Conservation (phyloP, 2,329 filamentous ascomycete species). For the Colletotrichum paranaense region DNA sequence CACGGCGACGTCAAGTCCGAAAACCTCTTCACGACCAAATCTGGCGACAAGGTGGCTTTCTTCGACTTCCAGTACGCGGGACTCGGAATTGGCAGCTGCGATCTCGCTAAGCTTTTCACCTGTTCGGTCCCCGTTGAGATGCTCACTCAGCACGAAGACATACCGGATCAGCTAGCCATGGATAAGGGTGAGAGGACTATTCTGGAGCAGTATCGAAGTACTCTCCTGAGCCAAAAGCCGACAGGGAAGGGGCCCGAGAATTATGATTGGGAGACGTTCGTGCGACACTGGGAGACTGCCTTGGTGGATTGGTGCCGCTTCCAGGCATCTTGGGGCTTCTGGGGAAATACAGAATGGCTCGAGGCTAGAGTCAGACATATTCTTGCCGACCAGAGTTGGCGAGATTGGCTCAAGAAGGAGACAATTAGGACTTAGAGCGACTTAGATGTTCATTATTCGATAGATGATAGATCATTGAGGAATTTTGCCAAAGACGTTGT, state of each 20-base stretch:
- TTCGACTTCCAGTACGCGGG: slow-evolving; percentile 79
- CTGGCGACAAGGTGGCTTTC: slow-evolving; percentile 66
- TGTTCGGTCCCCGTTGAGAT: slow-evolving; percentile 70
- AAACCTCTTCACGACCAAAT: slow-evolving; percentile 69
- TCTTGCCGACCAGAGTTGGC: slow-evolving; percentile 57
- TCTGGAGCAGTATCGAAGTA: slow-evolving; percentile 60
- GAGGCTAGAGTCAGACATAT: slow-evolving; percentile 65
- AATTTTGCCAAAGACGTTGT: neutral
- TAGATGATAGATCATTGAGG: neutral
- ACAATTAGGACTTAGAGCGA: neutral
- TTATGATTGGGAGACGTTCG: slow-evolving; percentile 66
- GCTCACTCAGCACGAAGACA: slow-evolving; percentile 49
- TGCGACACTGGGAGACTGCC: slow-evolving; percentile 73
- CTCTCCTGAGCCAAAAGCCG: slow-evolving; percentile 43
- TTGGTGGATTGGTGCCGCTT: slow-evolving; percentile 75
- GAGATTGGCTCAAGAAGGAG: slow-evolving; percentile 52
- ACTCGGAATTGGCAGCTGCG: slow-evolving; percentile 72
- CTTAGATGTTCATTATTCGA: neutral
- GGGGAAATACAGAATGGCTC: slow-evolving; percentile 70
- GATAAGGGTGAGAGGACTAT: slow-evolving; percentile 60
- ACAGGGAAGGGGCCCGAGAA: slow-evolving; percentile 39
- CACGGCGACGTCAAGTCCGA: slow-evolving; percentile 79
- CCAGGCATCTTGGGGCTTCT: slow-evolving; percentile 71
- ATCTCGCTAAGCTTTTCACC: slow-evolving; percentile 75
- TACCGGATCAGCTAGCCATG: slow-evolving; percentile 59